A percentile compares a stretch with the other conserved stretches of the same genome.
These are phyloP conservation scores for Boletus bicolor DNA, from an alignment of 768 basidiomycete species.

Conservation along the genomic window DNA sequence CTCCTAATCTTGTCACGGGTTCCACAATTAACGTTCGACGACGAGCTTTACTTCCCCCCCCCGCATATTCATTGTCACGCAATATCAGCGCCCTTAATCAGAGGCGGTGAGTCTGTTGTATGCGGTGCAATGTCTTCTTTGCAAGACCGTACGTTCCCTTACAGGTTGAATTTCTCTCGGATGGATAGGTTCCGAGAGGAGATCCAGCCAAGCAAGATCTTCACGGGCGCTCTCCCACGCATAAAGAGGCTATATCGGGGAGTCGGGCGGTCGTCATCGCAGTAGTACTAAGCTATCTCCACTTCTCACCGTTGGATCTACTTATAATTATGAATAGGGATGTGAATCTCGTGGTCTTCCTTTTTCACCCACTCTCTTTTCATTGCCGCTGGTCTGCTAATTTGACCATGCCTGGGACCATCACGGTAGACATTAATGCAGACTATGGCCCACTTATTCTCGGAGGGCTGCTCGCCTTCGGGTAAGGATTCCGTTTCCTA, in stretches of 20 bases:
- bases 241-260: neutral
- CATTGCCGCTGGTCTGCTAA: neutral
- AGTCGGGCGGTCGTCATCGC: neutral
- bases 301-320: neutral
- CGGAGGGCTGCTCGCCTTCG: conserved; percentile 23
- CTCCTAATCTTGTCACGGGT: neutral
- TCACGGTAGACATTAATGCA: neutral
- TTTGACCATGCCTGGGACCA: conserved; percentile 2
- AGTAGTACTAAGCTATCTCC: neutral
- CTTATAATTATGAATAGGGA: conserved; percentile 4
- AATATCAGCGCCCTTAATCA: neutral
- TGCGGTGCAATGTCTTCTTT: no score
- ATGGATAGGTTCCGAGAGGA: neutral
- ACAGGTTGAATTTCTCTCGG: neutral
- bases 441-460: conserved; percentile 21
- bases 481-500: conserved; percentile 1
- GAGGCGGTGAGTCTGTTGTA: no score
- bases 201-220: neutral
- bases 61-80: neutral
- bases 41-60: neutral
- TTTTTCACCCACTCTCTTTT: neutral
- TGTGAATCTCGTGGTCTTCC: neutral
- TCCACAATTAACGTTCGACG: neutral
- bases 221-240: neutral
- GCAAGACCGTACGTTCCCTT: neutral